Percentiles rank a stretch among this genome's conserved stretches.
These are phyloP conservation scores for Adansonia rubrostipa DNA, from an alignment of 441 rosid genomes.

Conservation along the genomic window DNA sequence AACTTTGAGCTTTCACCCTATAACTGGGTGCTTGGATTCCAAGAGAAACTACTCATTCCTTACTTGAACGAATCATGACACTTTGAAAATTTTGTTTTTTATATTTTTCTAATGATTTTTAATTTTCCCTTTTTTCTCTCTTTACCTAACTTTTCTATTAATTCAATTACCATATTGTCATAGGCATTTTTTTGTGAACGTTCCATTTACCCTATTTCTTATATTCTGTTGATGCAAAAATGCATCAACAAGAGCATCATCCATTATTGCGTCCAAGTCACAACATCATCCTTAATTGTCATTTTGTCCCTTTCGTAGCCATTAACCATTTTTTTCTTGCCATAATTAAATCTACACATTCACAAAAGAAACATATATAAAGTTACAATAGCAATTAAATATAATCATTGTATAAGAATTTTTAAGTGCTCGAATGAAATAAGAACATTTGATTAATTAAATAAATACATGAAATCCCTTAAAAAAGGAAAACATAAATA, in stretches of 20 bases:
- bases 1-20: too few relatives aligned
- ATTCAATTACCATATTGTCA: background rate
- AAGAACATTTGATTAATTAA: too few relatives aligned
- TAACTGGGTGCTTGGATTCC: background rate
- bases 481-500: background rate
- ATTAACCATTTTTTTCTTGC: background rate
- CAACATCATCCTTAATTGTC: too few relatives aligned
- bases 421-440: background rate
- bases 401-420: too few relatives aligned
- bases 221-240: background rate
- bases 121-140: background rate
- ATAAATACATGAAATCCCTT: background rate
- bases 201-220: background rate
- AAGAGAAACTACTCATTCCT: too few relatives aligned
- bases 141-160: background rate
- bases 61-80: background rate
- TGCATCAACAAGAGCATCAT: background rate
- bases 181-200: background rate
- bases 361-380: background rate
- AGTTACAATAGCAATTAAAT: background rate
- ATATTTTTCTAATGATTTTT: background rate
- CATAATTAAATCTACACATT: background rate
- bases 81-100: background rate
- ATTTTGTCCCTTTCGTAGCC: too few relatives aligned
- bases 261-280: background rate